A percentile compares a stretch with the other conserved stretches of the same genome.
phyloP scores from a whole-genome alignment of 2,329 filamentous ascomycete genomes.

The Phoma sp. region DNA sequence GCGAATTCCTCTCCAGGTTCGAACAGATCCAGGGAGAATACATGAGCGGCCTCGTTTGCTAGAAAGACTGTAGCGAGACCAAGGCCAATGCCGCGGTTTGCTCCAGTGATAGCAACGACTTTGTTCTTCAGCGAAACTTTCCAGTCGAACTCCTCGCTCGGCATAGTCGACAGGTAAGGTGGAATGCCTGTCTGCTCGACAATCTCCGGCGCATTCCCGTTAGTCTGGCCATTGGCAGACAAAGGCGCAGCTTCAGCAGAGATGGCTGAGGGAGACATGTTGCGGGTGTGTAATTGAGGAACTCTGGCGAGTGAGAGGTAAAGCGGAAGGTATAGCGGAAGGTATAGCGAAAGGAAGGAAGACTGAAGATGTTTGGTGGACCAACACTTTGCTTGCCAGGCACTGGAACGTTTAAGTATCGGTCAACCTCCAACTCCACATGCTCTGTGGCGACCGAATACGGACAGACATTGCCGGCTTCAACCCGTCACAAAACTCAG shows the following conservation, averaged over 20 bases:
- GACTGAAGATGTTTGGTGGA: not conserved
- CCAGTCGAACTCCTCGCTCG: slow-evolving; percentile 54
- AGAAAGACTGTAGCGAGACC: slow-evolving; percentile 57
- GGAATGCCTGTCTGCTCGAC: slow-evolving; percentile 37
- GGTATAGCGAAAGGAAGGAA: not conserved
- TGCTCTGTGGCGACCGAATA: slow-evolving; percentile 17
- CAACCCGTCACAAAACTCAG: slow-evolving; percentile 1
- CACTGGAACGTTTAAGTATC: slow-evolving; percentile 31
- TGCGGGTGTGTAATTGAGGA: slow-evolving; percentile 7
- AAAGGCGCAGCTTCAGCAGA: slow-evolving; percentile 23
- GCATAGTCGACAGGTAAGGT: slow-evolving; percentile 51
- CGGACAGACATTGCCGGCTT: slow-evolving; percentile 10
- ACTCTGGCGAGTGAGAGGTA: slow-evolving; percentile 23
- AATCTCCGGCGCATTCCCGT: slow-evolving; percentile 20
- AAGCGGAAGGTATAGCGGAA: slow-evolving; percentile 24
- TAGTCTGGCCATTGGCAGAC: slow-evolving; percentile 23
- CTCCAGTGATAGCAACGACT: slow-evolving; percentile 44
- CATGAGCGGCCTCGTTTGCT: slow-evolving; percentile 53
- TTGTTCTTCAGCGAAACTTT: slow-evolving; percentile 54
- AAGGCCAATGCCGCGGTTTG: slow-evolving; percentile 51
- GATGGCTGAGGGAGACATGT: slow-evolving; percentile 42
- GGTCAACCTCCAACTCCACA: slow-evolving; percentile 16
- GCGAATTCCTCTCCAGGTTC: slow-evolving; percentile 56
- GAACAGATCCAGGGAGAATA: slow-evolving; percentile 59
- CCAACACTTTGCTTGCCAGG: slow-evolving; percentile 15